phyloP scores from a whole-genome alignment of 1,284 basidiomycete genomes.

The Ceratorhiza oryzae-sativae region DNA sequence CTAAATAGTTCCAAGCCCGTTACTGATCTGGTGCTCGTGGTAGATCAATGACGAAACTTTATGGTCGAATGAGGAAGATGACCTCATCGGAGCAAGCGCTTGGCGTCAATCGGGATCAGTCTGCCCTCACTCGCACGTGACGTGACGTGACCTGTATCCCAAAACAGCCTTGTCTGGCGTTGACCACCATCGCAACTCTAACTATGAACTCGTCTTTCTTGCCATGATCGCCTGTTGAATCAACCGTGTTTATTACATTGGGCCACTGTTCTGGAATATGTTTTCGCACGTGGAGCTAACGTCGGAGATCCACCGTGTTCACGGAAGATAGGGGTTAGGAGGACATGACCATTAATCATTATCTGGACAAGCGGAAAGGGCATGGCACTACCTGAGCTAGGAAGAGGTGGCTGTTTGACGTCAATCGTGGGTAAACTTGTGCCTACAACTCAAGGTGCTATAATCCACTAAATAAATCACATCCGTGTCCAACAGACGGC shows the following conservation, averaged over 20 bases:
- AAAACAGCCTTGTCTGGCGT: neutral
- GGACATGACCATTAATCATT: neutral
- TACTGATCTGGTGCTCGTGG: neutral
- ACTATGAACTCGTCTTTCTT: neutral
- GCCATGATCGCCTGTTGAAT: neutral
- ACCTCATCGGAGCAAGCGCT: slow-evolving; percentile 3
- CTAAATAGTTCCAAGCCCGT: neutral
- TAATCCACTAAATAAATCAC: neutral
- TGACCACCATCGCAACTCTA: neutral
- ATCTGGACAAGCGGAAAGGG: neutral
- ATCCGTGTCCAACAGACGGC: neutral
- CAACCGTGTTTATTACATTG: neutral
- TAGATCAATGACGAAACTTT: neutral
- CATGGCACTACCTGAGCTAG: neutral
- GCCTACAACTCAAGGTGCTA: neutral
- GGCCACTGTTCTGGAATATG: neutral
- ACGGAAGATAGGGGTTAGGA: neutral
- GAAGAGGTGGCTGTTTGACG: neutral
- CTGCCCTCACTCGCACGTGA: neutral
- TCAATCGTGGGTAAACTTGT: neutral
- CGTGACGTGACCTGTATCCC: neutral
- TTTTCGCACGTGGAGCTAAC: neutral
- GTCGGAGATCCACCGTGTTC: neutral
- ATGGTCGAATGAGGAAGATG: neutral
- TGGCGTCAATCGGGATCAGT: slow-evolving; percentile 6